Percentiles rank a stretch among this genome's conserved stretches.
Conservation (phyloP, 257 asterid species). For the Nicotiana tomentosiformis region DNA sequence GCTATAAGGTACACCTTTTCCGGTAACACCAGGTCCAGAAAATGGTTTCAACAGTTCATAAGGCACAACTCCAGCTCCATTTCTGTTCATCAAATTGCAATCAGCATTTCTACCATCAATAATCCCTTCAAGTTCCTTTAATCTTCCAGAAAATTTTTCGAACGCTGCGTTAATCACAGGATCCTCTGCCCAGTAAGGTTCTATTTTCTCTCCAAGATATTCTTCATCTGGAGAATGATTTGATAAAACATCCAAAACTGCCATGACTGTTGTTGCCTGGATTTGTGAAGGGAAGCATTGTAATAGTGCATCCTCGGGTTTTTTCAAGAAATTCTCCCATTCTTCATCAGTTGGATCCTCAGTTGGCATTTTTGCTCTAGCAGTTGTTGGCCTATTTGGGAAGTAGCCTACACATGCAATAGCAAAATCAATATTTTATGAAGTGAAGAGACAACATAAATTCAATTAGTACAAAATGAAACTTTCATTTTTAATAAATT, state of each 20-base stretch:
- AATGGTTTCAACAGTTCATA: conserved; percentile 66
- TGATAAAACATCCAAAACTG: conserved; percentile 57
- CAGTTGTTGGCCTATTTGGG: conserved; percentile 69
- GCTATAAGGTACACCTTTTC: conserved; percentile 77
- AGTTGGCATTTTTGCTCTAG: conserved; percentile 49
- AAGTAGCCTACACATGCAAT: conserved; percentile 27
- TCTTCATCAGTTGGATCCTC: conserved; percentile 51
- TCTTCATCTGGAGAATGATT: conserved; percentile 85
- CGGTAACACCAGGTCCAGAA: conserved; percentile 69
- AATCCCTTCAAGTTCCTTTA: conserved; percentile 62
- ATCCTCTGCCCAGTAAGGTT: conserved; percentile 41
- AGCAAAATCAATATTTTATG: not conserved
- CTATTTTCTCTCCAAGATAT: conserved; percentile 41
- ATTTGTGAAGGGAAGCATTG: conserved; percentile 53
- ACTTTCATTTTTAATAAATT: too few relatives aligned
- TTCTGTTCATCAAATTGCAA: conserved; percentile 31
- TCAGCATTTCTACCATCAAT: conserved; percentile 56
- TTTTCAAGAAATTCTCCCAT: conserved; percentile 30
- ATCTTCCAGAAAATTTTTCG: conserved; percentile 35
- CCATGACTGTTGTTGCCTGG: conserved; percentile 51
- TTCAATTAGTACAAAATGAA: too few relatives aligned
- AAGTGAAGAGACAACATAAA: not conserved
- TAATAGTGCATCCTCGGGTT: conserved; percentile 56
- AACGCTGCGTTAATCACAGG: conserved; percentile 38
- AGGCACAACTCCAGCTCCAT: conserved; percentile 77